Evolutionary conservation across 1,139 yeast species (phyloP), one percentile per base, ranked within the genome.

Genomic region (Debaryomyces coudertii): DNA sequence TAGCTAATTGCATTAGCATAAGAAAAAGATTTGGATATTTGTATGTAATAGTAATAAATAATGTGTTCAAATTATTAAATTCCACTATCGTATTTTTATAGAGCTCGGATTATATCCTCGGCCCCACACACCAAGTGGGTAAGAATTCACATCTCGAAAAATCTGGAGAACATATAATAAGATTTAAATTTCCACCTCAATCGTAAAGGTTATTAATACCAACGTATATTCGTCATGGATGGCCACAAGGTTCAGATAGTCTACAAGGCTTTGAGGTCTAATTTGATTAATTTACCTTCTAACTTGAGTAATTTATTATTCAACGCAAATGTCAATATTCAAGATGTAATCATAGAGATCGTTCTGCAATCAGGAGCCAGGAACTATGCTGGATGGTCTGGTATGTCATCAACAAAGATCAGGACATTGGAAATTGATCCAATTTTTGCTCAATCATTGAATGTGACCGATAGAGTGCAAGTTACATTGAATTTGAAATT

Each of bases 341-440:
- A 85, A 56, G 79, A 80, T 58, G 84, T 85, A 14, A 77, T 85
- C 7, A 66, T 86, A 6, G 87, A 72, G 57, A 44, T 70, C 36
- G 62, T 69, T 51, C 48, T 57, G 55, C 48, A 61, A 50, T 39
- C 57, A 7, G 56, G 61, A 12, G 55, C 50, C 16, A 66, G 60
- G 47, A 71, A 63, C 7, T 85, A 79, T 54, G 76, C 82, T n/a
- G 96, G 96, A 0, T 90, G 96, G 96, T 79, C 89, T 25, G 96
- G 96, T n/a, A 75, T 76, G 77, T 69, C 76, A 28, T 69, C 67
- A 23, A 54, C 63, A 3, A 61, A 69, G 1, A 60, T 63, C 5
- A 56, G 55, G 12, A 53, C 67, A 6, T 51, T 75, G 11, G 77
- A 71, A 33, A 60, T 76, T 7, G 81, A 77, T 47, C 67, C 80